phyloP scores from a whole-genome alignment of 2,329 filamentous ascomycete genomes.

The Neophaeococcomyces aloes region DNA sequence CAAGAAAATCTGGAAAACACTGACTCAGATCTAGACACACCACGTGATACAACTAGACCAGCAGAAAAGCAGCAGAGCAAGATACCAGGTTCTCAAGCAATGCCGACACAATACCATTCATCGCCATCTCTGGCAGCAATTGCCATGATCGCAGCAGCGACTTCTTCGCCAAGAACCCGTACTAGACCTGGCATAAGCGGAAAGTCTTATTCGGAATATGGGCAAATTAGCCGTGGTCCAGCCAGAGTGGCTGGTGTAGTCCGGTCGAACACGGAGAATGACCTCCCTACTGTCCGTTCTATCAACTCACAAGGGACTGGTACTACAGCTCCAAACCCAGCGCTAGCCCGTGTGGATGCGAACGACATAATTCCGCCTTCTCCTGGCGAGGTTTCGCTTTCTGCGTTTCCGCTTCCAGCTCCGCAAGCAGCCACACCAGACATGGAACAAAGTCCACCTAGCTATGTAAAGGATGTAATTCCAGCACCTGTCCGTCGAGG shows the following conservation, averaged over 20 bases:
- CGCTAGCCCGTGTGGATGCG: not conserved
- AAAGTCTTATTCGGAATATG: not conserved
- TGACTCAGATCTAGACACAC: not conserved
- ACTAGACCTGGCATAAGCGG: not conserved
- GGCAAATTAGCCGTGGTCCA: not conserved
- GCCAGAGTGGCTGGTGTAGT: not conserved
- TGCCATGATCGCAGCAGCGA: constrained; percentile 3
- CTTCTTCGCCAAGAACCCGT: not conserved
- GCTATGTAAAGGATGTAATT: constrained; percentile 2
- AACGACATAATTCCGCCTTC: not conserved
- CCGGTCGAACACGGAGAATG: constrained; percentile 1
- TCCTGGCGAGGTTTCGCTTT: constrained; percentile 6
- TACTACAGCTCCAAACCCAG: not conserved
- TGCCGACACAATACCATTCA: not conserved
- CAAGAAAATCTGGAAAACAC: constrained; percentile 15
- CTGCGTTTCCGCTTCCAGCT: constrained; percentile 3
- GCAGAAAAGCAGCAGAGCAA: no score
- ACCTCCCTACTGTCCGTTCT: not conserved
- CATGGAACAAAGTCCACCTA: constrained; percentile 1
- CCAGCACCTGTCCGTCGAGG: not conserved
- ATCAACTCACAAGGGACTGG: not conserved
- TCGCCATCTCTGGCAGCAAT: not conserved
- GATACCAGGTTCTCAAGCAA: no score
- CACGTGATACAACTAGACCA: not conserved
- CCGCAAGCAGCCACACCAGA: constrained; percentile 3